These are phyloP conservation scores for Iris macrosiphon DNA, from an alignment of 106 monocot species.

Conservation along the genomic window DNA sequence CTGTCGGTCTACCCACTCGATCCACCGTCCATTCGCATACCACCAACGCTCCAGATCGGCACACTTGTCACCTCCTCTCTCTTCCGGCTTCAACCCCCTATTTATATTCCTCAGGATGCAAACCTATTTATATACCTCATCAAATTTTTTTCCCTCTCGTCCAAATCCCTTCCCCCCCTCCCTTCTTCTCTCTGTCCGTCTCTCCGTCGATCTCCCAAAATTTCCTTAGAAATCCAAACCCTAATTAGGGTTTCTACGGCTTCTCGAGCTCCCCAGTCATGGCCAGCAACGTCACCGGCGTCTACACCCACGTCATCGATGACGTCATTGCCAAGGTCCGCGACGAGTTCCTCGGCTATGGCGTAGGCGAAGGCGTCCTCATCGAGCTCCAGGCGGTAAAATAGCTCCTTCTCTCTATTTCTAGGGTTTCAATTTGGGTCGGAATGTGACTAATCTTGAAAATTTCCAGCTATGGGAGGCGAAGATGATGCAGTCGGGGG, in stretches of 20 bases:
- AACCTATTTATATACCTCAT: conserved; percentile 77
- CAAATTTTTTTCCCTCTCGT: conserved; percentile 20
- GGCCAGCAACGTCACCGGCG: conserved; percentile 45
- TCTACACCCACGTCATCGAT: conserved; percentile 78
- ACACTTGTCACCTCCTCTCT: too few species aligned
- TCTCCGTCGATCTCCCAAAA: neutral
- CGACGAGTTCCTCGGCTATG: conserved; percentile 52
- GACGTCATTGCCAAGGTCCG: conserved; percentile 81
- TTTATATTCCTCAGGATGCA: too few species aligned
- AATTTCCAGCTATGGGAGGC: conserved; percentile 79
- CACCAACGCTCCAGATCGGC: too few species aligned
- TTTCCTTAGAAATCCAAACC: conserved; percentile 15
- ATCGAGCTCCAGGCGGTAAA: conserved; percentile 76
- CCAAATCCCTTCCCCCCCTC: conserved; percentile 3
- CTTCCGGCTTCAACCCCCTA: too few species aligned
- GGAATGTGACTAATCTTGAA: too few species aligned
- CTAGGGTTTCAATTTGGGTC: neutral
- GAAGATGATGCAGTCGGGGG: conserved; percentile 93
- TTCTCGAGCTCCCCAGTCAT: conserved; percentile 6
- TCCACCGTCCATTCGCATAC: too few species aligned
- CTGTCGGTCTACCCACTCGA: too few species aligned
- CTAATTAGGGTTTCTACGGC: conserved; percentile 2
- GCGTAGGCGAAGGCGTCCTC: conserved; percentile 58
- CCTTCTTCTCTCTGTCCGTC: neutral
- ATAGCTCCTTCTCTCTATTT: neutral